Conservation (phyloP, 2,329 filamentous ascomycete species). For the Penicillium sp. region DNA sequence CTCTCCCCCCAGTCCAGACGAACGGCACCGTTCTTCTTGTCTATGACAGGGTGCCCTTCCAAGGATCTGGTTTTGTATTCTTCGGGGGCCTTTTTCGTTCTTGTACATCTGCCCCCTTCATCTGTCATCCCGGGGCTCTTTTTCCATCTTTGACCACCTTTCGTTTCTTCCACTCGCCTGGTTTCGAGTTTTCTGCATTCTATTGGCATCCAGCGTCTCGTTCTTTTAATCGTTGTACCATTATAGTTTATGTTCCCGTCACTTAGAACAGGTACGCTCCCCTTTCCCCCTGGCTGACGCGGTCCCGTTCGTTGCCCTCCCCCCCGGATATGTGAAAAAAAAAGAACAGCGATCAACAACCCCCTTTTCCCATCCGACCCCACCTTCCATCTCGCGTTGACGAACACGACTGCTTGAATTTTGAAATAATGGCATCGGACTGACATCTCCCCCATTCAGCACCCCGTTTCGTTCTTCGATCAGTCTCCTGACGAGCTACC, state of each 20-base stretch:
- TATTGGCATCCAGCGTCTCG: slow-evolving; percentile 20
- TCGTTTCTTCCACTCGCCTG: slow-evolving; percentile 25
- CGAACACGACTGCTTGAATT: slow-evolving; percentile 4
- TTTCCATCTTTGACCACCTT: slow-evolving; percentile 26
- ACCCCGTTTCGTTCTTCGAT: slow-evolving; percentile 18
- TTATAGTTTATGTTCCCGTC: slow-evolving; percentile 30
- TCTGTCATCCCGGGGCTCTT: slow-evolving; percentile 21
- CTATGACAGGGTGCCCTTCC: slow-evolving; percentile 29
- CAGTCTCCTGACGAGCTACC: slow-evolving; percentile 16
- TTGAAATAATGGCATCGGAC: slow-evolving; percentile 17
- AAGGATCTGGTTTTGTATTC: slow-evolving; percentile 28
- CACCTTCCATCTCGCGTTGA: not conserved
- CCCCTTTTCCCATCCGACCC: slow-evolving; percentile 3
- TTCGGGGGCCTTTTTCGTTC: slow-evolving; percentile 14
- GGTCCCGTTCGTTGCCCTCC: slow-evolving; percentile 14
- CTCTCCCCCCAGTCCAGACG: slow-evolving; percentile 17
- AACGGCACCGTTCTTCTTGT: slow-evolving; percentile 32
- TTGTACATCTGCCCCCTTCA: slow-evolving; percentile 35
- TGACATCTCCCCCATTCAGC: slow-evolving; percentile 24
- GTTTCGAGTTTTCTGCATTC: slow-evolving; percentile 21
- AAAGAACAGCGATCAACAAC: slow-evolving; percentile 2
- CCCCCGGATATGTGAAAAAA: slow-evolving; percentile 9
- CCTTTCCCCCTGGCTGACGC: slow-evolving; percentile 19
- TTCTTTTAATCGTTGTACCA: slow-evolving; percentile 32
- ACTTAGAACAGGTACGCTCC: slow-evolving; percentile 32